Conservation (phyloP, 2,329 filamentous ascomycete genomes). For the Paecilomyces formosus region DNA sequence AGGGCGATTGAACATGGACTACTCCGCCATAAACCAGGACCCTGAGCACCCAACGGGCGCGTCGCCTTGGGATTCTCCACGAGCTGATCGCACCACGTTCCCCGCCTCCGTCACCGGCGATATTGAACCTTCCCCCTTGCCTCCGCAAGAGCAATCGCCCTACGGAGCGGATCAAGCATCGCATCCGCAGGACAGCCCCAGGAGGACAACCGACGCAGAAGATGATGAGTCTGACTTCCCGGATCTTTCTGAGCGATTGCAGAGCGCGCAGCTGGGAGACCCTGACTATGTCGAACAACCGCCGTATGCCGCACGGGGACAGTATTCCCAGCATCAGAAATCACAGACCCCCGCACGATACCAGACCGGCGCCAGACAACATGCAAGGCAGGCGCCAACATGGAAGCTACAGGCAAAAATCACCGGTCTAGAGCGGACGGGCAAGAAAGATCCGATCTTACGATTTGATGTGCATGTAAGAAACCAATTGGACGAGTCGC, state of each 20-base stretch:
- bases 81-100: conserved; percentile 39
- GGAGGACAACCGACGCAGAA: conserved; percentile 4
- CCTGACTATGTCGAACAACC: conserved; percentile 31
- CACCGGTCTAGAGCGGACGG: conserved; percentile 82
- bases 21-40: conserved; percentile 52
- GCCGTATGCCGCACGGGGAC: conserved; percentile 29
- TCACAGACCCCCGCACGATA: conserved; percentile 42
- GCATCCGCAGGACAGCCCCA: conserved; percentile 9
- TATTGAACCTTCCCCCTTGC: conserved; percentile 34
- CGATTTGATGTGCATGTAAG: conserved; percentile 94
- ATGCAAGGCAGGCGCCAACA: conserved; percentile 49
- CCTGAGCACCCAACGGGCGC: conserved; percentile 50
- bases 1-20: conserved; percentile 50
- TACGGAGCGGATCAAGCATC: conserved; percentile 17
- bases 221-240: conserved; percentile 31
- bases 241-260: conserved; percentile 35
- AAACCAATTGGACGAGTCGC: conserved; percentile 4
- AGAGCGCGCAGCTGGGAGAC: conserved; percentile 32
- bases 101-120: conserved; percentile 26
- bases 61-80: conserved; percentile 59
- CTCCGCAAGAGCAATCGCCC: conserved; percentile 27
- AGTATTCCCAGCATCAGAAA: conserved; percentile 30
- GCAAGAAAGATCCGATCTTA: conserved; percentile 90
- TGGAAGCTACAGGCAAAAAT: conserved; percentile 93
- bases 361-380: conserved; percentile 32